Evolutionary conservation across 2,329 filamentous ascomycete species (phyloP).

Genomic region (Hypoxylon sp.): DNA sequence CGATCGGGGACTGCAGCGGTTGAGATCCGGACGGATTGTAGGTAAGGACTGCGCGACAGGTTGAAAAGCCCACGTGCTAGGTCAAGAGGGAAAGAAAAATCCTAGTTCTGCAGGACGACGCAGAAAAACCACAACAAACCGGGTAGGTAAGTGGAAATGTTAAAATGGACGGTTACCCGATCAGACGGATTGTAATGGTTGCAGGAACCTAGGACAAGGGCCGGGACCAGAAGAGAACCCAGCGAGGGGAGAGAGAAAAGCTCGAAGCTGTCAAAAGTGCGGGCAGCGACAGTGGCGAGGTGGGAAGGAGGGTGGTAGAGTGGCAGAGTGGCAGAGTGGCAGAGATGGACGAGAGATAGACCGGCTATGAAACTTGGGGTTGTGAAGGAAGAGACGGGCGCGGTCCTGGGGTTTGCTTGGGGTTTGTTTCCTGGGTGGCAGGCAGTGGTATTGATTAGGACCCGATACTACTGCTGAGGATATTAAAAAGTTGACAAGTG

Average conservation of each 20-base stretch:
- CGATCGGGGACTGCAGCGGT: constrained; percentile 24
- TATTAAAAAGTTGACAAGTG: constrained; percentile 37
- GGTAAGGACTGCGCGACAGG: constrained; percentile 14
- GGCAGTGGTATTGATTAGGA: constrained; percentile 18
- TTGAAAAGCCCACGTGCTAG: constrained; percentile 24
- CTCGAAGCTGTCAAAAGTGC: constrained; percentile 27
- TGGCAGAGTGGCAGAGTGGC: too few species aligned
- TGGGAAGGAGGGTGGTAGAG: constrained; percentile 19
- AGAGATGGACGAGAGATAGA: constrained; percentile 27
- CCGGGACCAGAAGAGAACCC: constrained; percentile 24
- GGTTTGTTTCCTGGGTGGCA: not conserved
- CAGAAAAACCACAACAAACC: constrained; percentile 32
- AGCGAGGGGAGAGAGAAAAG: constrained; percentile 25
- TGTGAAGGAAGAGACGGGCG: constrained; percentile 8
- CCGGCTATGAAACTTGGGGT: constrained; percentile 22
- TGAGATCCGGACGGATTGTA: constrained; percentile 19
- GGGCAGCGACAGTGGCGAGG: constrained; percentile 20
- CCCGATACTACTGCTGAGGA: constrained; percentile 22
- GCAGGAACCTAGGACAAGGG: constrained; percentile 4
- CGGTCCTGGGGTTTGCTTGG: not conserved
- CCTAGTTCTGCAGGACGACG: constrained; percentile 24
- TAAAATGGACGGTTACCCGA: constrained; percentile 21
- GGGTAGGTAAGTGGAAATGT: constrained; percentile 12
- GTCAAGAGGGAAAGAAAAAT: constrained; percentile 2
- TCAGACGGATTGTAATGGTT: constrained; percentile 53